Evolutionary conservation across 441 rosid species (phyloP).

Genomic region (Flueggea neowawraea): DNA sequence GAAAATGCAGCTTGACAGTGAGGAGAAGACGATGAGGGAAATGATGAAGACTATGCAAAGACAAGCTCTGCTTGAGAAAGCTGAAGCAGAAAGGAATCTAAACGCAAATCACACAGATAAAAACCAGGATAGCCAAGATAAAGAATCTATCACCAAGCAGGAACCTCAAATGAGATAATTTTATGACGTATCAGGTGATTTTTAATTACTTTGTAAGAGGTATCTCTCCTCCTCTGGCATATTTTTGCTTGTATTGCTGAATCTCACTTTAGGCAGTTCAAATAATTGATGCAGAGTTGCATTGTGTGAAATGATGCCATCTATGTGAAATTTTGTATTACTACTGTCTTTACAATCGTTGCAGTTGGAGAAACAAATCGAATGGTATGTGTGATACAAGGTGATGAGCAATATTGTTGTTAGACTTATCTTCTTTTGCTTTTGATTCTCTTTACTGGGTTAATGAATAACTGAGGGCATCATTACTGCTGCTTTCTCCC

Average conservation of each 20-base stretch:
- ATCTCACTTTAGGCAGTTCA: background rate
- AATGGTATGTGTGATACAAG: too few species aligned
- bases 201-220: slow-evolving; percentile 3
- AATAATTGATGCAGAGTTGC: background rate
- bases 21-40: slow-evolving; percentile 69
- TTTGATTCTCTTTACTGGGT: too few species aligned
- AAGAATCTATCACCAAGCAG: slow-evolving; percentile 27
- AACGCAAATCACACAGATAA: slow-evolving; percentile 8
- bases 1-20: slow-evolving; percentile 84
- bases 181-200: background rate
- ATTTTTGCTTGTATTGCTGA: background rate
- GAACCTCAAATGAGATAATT: slow-evolving; percentile 33
- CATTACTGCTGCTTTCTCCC: too few species aligned
- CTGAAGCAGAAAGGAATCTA: slow-evolving; percentile 39
- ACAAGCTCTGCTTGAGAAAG: slow-evolving; percentile 53
- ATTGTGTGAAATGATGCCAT: too few species aligned
- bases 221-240: background rate
- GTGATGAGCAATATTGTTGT: too few species aligned
- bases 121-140: slow-evolving; percentile 29
- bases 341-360: too few species aligned
- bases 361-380: too few species aligned
- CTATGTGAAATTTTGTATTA: too few species aligned
- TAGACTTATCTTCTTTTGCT: too few species aligned
- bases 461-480: too few species aligned
- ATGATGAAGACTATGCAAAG: slow-evolving; percentile 61